phyloP scores from a whole-genome alignment of 352 stramenopile species.

The Thalassiosira mediterranea region DNA sequence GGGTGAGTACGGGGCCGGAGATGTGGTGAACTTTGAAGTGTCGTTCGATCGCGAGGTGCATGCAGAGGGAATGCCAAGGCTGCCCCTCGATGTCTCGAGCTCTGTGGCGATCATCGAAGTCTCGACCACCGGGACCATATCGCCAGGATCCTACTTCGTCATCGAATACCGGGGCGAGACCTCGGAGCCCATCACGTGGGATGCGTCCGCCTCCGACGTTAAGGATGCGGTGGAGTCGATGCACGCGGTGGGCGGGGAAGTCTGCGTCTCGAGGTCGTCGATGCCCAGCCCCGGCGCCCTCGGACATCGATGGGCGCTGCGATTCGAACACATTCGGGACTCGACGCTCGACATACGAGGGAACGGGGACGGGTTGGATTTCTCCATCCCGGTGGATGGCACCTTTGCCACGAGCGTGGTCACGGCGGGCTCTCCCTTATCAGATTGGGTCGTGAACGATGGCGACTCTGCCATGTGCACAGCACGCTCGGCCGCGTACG shows the following conservation, averaged over 20 bases:
- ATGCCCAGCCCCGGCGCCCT: slow-evolving; percentile 15
- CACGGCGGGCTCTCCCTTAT: slow-evolving; percentile 14
- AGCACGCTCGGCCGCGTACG: slow-evolving; percentile 46
- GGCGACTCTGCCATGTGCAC: slow-evolving; percentile 44
- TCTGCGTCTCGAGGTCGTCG: slow-evolving; percentile 42
- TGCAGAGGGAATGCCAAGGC: slow-evolving; percentile 33
- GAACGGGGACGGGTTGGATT: slow-evolving; percentile 23
- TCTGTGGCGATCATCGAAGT: slow-evolving; percentile 40
- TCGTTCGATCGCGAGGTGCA: slow-evolving; percentile 59
- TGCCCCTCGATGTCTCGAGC: slow-evolving; percentile 51
- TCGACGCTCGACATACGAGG: slow-evolving; percentile 10
- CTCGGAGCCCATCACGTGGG: slow-evolving; percentile 43
- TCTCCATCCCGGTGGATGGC: slow-evolving; percentile 10
- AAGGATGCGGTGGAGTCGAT: slow-evolving; percentile 40
- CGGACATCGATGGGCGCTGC: slow-evolving; percentile 41
- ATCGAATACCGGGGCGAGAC: slow-evolving; percentile 39
- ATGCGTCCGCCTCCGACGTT: slow-evolving; percentile 33
- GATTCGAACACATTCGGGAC: slow-evolving; percentile 34
- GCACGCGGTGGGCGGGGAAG: slow-evolving; percentile 10
- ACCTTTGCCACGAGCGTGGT: slow-evolving; percentile 1
- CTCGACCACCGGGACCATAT: slow-evolving; percentile 24
- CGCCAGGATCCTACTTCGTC: slow-evolving; percentile 38
- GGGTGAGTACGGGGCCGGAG: slow-evolving; percentile 58
- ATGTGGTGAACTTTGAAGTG: slow-evolving; percentile 54
- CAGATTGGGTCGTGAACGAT: slow-evolving; percentile 23